A percentile compares a stretch with the other conserved stretches of the same genome.
phyloP scores from a whole-genome alignment of 176 grass and related monocot species.

The Phoenix dactylifera region DNA sequence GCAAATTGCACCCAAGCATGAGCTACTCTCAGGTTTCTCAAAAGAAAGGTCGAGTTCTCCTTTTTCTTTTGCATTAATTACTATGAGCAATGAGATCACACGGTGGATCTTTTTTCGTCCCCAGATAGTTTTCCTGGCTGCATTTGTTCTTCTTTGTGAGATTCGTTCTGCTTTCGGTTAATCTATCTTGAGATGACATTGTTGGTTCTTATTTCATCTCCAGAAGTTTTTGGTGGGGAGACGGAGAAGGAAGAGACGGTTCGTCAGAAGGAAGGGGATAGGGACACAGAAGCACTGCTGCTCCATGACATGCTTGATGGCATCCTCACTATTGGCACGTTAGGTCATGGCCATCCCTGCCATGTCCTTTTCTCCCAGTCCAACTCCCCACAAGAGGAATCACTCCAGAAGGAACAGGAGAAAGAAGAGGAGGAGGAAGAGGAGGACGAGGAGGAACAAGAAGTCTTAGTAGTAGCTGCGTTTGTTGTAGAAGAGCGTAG shows the following conservation, averaged over 20 bases:
- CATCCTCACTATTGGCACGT: conserved; percentile 14
- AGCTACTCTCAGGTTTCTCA: conserved; percentile 5
- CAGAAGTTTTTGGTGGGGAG: neutral
- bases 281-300: conserved; percentile 11
- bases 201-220: neutral
- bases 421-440: conserved; percentile 28
- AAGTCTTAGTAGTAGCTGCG: neutral
- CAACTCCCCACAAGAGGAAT: neutral
- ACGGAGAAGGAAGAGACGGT: neutral
- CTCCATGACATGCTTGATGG: conserved; percentile 14
- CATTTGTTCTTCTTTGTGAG: neutral
- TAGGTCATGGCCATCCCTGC: neutral
- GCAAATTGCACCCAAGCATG: neutral
- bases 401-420: conserved; percentile 3
- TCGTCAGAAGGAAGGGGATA: neutral
- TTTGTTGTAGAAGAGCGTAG: conserved; percentile 8
- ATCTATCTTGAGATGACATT: too few relatives aligned
- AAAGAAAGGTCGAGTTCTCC: neutral
- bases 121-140: too few relatives aligned
- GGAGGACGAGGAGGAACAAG: conserved; percentile 12
- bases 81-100: neutral
- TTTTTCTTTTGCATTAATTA: neutral
- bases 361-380: neutral
- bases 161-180: neutral
- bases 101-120: too few relatives aligned